phyloP scores from a whole-genome alignment of 345 rosid species.

The Lumnitzera racemosa region DNA sequence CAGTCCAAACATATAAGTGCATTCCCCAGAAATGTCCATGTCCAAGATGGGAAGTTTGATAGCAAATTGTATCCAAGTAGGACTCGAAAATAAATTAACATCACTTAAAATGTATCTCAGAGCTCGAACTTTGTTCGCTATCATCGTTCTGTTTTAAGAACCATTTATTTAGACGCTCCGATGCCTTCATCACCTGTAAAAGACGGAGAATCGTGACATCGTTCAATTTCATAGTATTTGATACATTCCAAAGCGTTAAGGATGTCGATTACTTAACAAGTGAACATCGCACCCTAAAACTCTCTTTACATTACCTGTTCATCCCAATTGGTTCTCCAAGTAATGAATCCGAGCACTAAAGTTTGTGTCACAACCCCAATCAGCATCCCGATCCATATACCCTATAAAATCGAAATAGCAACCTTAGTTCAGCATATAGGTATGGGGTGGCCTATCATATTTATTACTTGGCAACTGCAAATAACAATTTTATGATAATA shows the following conservation, averaged over 20 bases:
- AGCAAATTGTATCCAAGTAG: too few relatives aligned
- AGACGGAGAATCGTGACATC: background rate
- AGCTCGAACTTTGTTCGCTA: background rate
- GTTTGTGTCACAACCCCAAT: slow-evolving; percentile 17
- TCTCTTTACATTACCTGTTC: too few relatives aligned
- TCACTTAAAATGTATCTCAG: background rate
- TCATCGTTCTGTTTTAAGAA: slow-evolving; percentile 7
- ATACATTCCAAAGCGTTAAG: too few relatives aligned
- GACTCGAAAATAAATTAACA: too few relatives aligned
- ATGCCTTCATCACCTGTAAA: slow-evolving; percentile 20
- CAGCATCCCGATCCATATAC: slow-evolving; percentile 30
- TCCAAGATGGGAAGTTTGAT: too few relatives aligned
- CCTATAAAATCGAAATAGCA: slow-evolving; percentile 10
- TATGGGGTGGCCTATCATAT: too few relatives aligned
- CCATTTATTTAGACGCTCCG: slow-evolving; percentile 16
- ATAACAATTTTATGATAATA: background rate
- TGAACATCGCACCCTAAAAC: too few relatives aligned
- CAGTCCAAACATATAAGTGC: too few relatives aligned
- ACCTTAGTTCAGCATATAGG: too few relatives aligned
- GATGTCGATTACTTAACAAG: too few relatives aligned
- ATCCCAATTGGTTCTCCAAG: slow-evolving; percentile 7
- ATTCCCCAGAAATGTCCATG: too few relatives aligned
- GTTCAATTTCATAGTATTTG: background rate
- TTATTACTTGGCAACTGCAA: background rate
- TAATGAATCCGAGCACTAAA: slow-evolving; percentile 9